These are phyloP conservation scores for Metschnikowia koreensis DNA, from an alignment of 805 yeast genomes.

Conservation along the genomic window DNA sequence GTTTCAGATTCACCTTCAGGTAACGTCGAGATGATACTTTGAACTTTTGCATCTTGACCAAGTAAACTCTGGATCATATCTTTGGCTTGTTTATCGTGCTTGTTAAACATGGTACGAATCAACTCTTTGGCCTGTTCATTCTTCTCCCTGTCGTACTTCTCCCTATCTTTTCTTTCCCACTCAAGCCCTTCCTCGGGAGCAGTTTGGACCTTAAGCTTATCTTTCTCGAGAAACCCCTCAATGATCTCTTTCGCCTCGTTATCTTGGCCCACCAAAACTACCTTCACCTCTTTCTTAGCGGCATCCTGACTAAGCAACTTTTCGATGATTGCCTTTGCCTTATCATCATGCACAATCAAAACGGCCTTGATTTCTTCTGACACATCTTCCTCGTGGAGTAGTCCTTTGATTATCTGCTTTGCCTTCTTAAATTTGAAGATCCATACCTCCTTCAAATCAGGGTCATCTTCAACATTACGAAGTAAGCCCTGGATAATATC, in stretches of 20 bases:
- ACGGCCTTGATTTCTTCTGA: conserved; percentile 2
- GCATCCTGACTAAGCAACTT: background rate
- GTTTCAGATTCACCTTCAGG: background rate
- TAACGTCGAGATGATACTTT: background rate
- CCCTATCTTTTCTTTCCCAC: background rate
- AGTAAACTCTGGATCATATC: background rate
- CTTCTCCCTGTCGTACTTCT: background rate
- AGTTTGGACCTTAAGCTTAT: too few species aligned
- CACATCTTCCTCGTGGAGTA: background rate
- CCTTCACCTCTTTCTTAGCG: background rate
- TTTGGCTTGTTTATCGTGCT: background rate
- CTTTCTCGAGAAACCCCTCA: background rate
- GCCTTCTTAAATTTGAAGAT: background rate
- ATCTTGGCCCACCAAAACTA: background rate
- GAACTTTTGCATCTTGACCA: background rate
- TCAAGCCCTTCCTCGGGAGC: background rate
- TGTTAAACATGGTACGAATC: background rate
- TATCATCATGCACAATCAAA: conserved; percentile 1
- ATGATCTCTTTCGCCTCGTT: background rate
- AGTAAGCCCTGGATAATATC: background rate
- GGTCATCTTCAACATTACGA: background rate
- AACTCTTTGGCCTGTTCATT: background rate
- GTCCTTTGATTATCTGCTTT: background rate
- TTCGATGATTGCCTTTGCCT: background rate
- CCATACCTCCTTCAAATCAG: background rate